A percentile compares a stretch with the other conserved stretches of the same genome.
These are phyloP conservation scores for Spathaspora hagerdaliae DNA, from an alignment of 805 yeast genomes.

Conservation along the genomic window DNA sequence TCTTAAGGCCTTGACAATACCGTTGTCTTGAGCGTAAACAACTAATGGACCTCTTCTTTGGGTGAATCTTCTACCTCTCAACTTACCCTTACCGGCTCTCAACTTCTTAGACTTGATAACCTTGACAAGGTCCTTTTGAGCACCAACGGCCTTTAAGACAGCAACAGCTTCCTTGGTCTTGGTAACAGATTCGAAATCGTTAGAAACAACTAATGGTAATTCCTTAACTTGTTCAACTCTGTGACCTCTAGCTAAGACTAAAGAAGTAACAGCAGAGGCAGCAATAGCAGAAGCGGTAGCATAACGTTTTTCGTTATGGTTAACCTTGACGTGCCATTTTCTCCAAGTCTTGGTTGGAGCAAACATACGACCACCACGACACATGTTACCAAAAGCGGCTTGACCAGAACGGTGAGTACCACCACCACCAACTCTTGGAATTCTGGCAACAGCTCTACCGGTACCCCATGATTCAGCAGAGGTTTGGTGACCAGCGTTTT, in stretches of 20 bases:
- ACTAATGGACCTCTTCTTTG: conserved; percentile 99
- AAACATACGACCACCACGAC: conserved; percentile 99
- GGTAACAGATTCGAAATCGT: conserved; percentile 85
- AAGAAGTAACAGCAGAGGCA: conserved; percentile 97
- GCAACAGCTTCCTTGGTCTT: conserved; percentile 99
- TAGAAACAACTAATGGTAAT: conserved; percentile 95
- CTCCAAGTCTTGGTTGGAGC: conserved; percentile 99
- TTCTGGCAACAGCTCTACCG: conserved; percentile 99
- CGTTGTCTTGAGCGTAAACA: conserved; percentile 97
- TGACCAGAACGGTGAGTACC: conserved; percentile 99
- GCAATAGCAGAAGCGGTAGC: conserved; percentile 99
- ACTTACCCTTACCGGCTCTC: conserved; percentile 99
- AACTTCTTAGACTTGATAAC: conserved; percentile 97
- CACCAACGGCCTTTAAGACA: conserved; percentile 96
- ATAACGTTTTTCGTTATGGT: conserved; percentile 99
- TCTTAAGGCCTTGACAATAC: conserved; percentile 97
- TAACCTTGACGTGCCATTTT: conserved; percentile 99
- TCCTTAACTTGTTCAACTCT: conserved; percentile 97
- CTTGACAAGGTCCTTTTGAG: conserved; percentile 96
- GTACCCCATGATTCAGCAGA: conserved; percentile 99
- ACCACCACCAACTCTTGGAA: conserved; percentile 99
- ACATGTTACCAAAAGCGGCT: conserved; percentile 99
- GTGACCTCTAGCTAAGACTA: conserved; percentile 99
- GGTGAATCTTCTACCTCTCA: conserved; percentile 99
- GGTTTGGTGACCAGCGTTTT: conserved; percentile 99